Evolutionary conservation across 169 alveolate genomes (phyloP).

Genomic region (Plasmodium ovale): DNA sequence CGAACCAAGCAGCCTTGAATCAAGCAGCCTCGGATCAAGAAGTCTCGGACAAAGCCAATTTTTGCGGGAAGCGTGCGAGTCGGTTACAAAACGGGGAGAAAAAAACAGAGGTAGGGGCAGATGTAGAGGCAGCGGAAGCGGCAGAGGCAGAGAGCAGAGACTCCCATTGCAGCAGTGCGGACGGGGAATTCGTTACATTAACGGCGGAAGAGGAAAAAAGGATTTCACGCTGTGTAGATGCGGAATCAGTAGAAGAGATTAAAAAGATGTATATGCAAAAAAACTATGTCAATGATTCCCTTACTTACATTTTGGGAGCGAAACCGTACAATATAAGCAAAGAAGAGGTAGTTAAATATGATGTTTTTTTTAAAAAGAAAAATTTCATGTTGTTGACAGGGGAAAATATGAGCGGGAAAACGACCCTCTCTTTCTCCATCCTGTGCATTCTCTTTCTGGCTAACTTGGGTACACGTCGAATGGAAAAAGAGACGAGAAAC

Average conservation of each 20-base stretch:
- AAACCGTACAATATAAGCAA: conserved; percentile 71
- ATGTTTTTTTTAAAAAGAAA: conserved; percentile 66
- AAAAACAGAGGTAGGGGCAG: not conserved
- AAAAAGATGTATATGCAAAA: conserved; percentile 63
- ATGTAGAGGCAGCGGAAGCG: not conserved
- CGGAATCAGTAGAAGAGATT: conserved; percentile 48
- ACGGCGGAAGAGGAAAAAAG: conserved; percentile 34
- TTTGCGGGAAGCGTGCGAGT: not conserved
- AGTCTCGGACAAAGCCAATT: not conserved
- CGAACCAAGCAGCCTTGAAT: too few relatives aligned
- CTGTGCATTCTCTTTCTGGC: conserved; percentile 68
- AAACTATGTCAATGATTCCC: conserved; percentile 55
- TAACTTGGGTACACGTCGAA: conserved; percentile 31
- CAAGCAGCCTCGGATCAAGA: too few relatives aligned
- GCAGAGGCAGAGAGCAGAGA: not conserved
- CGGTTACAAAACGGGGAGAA: not conserved
- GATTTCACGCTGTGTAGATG: conserved; percentile 28
- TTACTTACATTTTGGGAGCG: conserved; percentile 60
- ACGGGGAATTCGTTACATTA: conserved; percentile 6
- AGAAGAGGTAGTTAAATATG: conserved; percentile 60
- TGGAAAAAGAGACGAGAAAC: not conserved
- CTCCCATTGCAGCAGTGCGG: not conserved
- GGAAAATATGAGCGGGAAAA: conserved; percentile 76
- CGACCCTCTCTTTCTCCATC: conserved; percentile 66
- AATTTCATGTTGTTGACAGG: conserved; percentile 72